phyloP scores from a whole-genome alignment of 2,329 filamentous ascomycete species.

The Geosmithia putterillii region DNA sequence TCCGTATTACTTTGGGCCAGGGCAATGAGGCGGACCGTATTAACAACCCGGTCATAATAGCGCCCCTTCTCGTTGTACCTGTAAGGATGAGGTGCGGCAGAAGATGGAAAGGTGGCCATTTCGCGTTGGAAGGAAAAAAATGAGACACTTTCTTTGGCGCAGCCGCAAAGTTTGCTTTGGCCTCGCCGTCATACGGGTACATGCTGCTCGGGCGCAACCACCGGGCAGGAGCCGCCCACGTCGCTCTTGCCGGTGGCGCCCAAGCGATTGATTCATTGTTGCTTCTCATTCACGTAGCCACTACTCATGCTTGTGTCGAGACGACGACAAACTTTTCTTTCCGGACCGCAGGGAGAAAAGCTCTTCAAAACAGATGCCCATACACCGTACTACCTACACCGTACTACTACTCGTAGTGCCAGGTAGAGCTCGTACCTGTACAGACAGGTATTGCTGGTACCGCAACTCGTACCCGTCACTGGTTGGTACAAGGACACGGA shows the following conservation, averaged over 20 bases:
- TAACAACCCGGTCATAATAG: background rate
- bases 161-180: background rate
- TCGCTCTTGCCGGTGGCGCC: background rate
- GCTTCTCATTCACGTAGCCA: background rate
- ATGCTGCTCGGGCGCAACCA: background rate
- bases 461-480: too few relatives aligned
- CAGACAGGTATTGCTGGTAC: too few relatives aligned
- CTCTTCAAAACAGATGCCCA: background rate
- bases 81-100: too few relatives aligned
- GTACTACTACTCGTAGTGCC: too few relatives aligned
- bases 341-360: background rate
- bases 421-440: too few relatives aligned
- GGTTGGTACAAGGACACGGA: background rate
- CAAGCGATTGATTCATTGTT: background rate
- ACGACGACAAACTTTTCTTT: background rate
- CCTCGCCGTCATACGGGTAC: background rate
- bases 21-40: background rate
- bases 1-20: background rate
- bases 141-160: background rate
- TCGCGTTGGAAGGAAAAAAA: background rate
- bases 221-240: background rate
- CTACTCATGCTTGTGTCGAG: background rate
- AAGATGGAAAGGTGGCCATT: background rate
- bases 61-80: too few relatives aligned
- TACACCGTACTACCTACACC: too few relatives aligned